phyloP scores from a whole-genome alignment of 2,329 filamentous ascomycete species.

The Bipolaris zeicola region DNA sequence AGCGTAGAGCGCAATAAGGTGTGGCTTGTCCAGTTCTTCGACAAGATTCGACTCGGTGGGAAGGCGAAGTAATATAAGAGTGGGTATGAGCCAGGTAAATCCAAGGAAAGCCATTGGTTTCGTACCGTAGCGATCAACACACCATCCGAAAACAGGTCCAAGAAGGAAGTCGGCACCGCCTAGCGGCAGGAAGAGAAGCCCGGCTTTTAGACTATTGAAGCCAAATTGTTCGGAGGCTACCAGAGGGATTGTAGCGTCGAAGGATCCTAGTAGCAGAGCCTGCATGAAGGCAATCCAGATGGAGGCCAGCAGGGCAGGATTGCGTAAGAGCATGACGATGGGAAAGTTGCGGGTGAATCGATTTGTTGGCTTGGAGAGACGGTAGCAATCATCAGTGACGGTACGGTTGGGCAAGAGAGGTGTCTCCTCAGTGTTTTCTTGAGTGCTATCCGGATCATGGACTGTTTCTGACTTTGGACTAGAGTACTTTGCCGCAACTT shows the following conservation, averaged over 20 bases:
- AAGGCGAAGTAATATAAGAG: constrained; percentile 52
- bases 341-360: constrained; percentile 52
- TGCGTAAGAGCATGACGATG: constrained; percentile 53
- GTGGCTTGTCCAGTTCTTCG: constrained; percentile 18
- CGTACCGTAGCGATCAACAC: constrained; percentile 54
- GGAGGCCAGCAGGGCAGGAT: constrained; percentile 40
- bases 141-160: constrained; percentile 56
- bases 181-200: constrained; percentile 55
- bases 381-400: constrained; percentile 45
- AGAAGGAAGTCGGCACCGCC: constrained; percentile 53
- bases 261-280: constrained; percentile 50
- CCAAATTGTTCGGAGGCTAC: constrained; percentile 51
- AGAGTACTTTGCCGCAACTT: constrained; percentile 56
- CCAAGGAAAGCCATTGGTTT: constrained; percentile 51
- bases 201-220: constrained; percentile 52
- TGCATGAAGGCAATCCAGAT: constrained; percentile 42
- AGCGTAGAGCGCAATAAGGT: constrained; percentile 54
- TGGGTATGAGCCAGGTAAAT: constrained; percentile 52
- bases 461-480: constrained; percentile 14
- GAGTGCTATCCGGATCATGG: constrained; percentile 10
- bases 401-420: constrained; percentile 29
- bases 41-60: constrained; percentile 32
- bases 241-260: constrained; percentile 57
- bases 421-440: constrained; percentile 31
- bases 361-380: constrained; percentile 51